These are phyloP conservation scores for Fraxinus paxiana DNA, from an alignment of 305 asterid species.

Conservation along the genomic window DNA sequence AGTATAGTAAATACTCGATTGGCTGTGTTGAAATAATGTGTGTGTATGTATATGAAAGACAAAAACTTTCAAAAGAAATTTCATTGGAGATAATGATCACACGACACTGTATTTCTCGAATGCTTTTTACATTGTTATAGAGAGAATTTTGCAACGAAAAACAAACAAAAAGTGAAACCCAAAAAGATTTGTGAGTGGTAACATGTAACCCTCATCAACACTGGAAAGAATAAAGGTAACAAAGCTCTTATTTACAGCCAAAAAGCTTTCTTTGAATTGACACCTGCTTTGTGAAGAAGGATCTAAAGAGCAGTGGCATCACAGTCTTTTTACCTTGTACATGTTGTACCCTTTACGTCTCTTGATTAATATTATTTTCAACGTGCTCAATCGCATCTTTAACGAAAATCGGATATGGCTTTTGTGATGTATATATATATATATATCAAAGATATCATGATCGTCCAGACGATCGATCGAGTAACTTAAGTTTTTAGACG, in stretches of 20 bases:
- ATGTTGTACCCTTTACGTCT: too few species aligned
- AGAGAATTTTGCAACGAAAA: slow-evolving; percentile 22
- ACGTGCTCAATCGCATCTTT: neutral
- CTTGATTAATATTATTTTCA: neutral
- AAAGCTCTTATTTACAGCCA: slow-evolving; percentile 32
- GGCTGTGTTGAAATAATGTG: neutral
- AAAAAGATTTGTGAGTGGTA: slow-evolving; percentile 27
- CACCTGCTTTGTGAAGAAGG: slow-evolving; percentile 43
- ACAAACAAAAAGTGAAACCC: slow-evolving; percentile 42
- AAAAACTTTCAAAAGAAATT: slow-evolving; percentile 25
- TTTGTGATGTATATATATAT: neutral
- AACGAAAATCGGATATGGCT: neutral
- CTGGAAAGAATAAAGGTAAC: slow-evolving; percentile 33
- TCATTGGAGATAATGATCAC: neutral
- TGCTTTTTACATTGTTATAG: slow-evolving; percentile 14
- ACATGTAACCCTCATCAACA: slow-evolving; percentile 31
- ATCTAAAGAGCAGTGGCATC: slow-evolving; percentile 32
- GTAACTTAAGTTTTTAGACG: neutral
- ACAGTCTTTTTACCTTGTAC: slow-evolving; percentile 26
- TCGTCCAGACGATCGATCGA: too few species aligned
- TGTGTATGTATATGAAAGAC: slow-evolving; percentile 29
- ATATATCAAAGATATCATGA: too few species aligned
- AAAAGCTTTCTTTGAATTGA: slow-evolving; percentile 32
- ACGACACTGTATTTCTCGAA: slow-evolving; percentile 2
- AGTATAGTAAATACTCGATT: neutral